Percentiles rank a stretch among this genome's conserved stretches.
Conservation (phyloP, 2,329 filamentous ascomycete species). For the Verticillium longisporum region DNA sequence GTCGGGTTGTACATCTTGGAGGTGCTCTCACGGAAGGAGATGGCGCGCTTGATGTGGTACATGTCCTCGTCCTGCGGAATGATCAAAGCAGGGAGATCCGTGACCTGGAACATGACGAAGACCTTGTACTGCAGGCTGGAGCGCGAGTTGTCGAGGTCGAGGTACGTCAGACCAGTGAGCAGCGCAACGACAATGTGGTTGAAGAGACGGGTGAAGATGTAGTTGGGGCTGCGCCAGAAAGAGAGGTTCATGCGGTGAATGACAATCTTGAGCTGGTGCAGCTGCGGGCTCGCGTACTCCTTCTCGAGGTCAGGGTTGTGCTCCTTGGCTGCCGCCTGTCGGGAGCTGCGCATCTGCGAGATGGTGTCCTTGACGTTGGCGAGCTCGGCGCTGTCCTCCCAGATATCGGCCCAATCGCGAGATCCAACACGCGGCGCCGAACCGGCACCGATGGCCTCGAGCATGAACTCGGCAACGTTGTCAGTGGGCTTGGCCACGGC, state of each 20-base stretch:
- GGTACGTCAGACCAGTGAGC: slow-evolving; percentile 71
- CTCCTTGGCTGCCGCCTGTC: slow-evolving; percentile 31
- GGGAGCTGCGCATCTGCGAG: slow-evolving; percentile 54
- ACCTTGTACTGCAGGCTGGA: slow-evolving; percentile 76
- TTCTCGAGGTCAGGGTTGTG: slow-evolving; percentile 51
- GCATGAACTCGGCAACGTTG: slow-evolving; percentile 72
- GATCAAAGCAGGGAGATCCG: slow-evolving; percentile 76
- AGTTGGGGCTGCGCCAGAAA: slow-evolving; percentile 83
- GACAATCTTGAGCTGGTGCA: slow-evolving; percentile 73
- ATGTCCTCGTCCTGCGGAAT: slow-evolving; percentile 79
- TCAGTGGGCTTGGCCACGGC: slow-evolving; percentile 50
- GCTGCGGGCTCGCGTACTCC: slow-evolving; percentile 76
- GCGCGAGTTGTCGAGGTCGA: slow-evolving; percentile 70
- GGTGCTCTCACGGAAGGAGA: slow-evolving; percentile 81
- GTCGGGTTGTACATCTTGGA: slow-evolving; percentile 81
- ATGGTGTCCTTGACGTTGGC: slow-evolving; percentile 61
- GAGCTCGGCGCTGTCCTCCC: slow-evolving; percentile 66
- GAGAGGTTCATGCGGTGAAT: slow-evolving; percentile 65
- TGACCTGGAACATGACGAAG: slow-evolving; percentile 87
- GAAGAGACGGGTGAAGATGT: slow-evolving; percentile 81
- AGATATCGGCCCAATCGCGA: slow-evolving; percentile 75
- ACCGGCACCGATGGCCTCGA: slow-evolving; percentile 75
- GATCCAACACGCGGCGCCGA: slow-evolving; percentile 65
- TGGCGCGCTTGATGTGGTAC: slow-evolving; percentile 70
- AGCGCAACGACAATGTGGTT: slow-evolving; percentile 75